Conservation (phyloP, 805 yeast genomes). For the Huiozyma sinensis region DNA sequence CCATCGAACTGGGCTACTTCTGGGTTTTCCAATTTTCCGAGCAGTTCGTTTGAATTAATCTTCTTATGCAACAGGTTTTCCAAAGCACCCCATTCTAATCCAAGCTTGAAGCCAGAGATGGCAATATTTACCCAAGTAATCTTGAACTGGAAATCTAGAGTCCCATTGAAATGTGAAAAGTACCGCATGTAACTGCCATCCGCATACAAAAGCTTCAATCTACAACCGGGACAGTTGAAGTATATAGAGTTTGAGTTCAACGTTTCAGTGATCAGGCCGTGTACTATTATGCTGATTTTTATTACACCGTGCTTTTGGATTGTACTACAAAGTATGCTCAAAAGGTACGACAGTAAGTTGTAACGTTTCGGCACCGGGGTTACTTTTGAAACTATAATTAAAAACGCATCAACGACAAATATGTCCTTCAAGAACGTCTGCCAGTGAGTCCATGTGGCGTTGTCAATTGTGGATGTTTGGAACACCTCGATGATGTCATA, state of each 20-base stretch:
- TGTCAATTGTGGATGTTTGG: not conserved
- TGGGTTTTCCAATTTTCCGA: constrained; percentile 6
- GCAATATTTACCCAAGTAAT: constrained; percentile 66
- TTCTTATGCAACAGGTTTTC: constrained; percentile 32
- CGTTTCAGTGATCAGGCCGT: constrained; percentile 36
- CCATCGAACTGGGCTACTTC: not conserved
- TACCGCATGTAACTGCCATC: constrained; percentile 66
- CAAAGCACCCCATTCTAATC: constrained; percentile 35
- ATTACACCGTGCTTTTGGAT: not conserved
- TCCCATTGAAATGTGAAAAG: constrained; percentile 49
- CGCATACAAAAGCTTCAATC: constrained; percentile 40
- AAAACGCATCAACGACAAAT: not conserved
- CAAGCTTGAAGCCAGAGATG: constrained; percentile 36
- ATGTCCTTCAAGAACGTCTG: not conserved
- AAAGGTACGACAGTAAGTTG: not conserved
- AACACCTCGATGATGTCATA: not conserved
- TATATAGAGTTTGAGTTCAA: constrained; percentile 42
- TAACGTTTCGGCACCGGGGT: not conserved
- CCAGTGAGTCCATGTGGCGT: not conserved
- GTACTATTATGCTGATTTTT: not conserved
- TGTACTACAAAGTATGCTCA: not conserved
- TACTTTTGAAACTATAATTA: not conserved
- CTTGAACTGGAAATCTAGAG: constrained; percentile 49
- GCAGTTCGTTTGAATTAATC: constrained; percentile 9
- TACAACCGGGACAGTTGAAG: constrained; percentile 41